Conservation (phyloP, 306 rosid genomes). For the Calophaca sinica region DNA sequence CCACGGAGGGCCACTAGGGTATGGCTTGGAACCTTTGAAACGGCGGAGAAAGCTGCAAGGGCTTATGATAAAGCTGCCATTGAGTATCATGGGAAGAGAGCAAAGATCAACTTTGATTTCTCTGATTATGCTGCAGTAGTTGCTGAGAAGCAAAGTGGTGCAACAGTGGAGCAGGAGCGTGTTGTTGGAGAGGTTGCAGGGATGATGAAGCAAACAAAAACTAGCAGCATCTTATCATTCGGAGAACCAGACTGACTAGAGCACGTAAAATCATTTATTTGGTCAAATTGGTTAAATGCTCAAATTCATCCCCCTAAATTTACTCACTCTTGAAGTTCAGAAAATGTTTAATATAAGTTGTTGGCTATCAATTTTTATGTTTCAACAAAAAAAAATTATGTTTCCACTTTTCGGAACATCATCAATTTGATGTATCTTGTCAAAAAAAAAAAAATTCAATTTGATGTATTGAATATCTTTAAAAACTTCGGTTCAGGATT, state of each 20-base stretch:
- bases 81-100: slow-evolving; percentile 53
- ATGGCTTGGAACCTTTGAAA: slow-evolving; percentile 69
- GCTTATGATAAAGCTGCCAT: slow-evolving; percentile 70
- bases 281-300: too few relatives aligned
- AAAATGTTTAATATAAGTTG: neutral
- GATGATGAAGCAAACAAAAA: neutral
- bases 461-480: too few relatives aligned
- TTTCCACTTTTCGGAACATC: too few relatives aligned
- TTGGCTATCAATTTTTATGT: neutral
- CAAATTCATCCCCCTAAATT: neutral
- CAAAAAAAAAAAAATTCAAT: too few relatives aligned
- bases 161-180: neutral
- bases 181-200: neutral
- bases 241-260: neutral
- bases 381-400: too few relatives aligned
- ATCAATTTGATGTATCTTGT: too few relatives aligned
- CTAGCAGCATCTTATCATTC: neutral
- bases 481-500: too few relatives aligned
- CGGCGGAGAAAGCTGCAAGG: slow-evolving; percentile 63
- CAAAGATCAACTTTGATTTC: slow-evolving; percentile 57
- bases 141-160: neutral
- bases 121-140: slow-evolving; percentile 9
- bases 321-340: neutral
- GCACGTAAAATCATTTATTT: neutral
- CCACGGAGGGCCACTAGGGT: slow-evolving; percentile 51